Evolutionary conservation across 2,329 filamentous ascomycete genomes (phyloP).

Genomic region (Fonsecaea multimorphosa): DNA sequence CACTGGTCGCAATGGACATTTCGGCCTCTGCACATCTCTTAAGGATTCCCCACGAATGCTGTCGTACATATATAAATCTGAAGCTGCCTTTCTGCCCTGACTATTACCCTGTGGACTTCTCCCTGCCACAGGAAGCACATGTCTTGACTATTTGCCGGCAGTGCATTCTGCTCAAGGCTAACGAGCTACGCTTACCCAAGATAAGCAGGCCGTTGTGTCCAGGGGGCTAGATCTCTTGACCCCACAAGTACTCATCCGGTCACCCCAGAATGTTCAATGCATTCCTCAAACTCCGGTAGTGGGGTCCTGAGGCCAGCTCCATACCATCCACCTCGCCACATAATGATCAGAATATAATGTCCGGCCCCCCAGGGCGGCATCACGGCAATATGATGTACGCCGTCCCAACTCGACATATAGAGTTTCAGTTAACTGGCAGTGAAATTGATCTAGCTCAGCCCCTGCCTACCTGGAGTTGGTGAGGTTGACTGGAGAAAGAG

Average conservation of each 20-base stretch:
- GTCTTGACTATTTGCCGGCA: neutral
- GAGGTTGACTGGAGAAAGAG: neutral
- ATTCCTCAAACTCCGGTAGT: conserved; percentile 11
- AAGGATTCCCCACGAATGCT: neutral
- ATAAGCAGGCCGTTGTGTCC: neutral
- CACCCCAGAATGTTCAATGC: conserved; percentile 9
- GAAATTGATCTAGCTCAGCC: neutral
- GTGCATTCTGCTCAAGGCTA: neutral
- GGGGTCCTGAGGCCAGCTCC: neutral
- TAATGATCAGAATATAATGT: neutral
- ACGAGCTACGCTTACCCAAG: neutral
- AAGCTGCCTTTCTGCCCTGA: neutral
- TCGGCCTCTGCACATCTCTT: neutral
- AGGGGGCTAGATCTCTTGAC: neutral
- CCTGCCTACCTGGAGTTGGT: neutral
- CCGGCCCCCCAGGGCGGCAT: neutral
- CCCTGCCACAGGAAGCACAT: neutral
- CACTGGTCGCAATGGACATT: neutral
- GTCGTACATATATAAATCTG: neutral
- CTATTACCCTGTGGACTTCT: neutral
- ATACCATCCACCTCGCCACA: conserved; percentile 1
- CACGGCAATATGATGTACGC: conserved; percentile 8
- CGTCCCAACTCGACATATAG: neutral
- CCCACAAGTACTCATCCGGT: conserved; percentile 5
- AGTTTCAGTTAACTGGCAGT: neutral